phyloP scores from a whole-genome alignment of 441 rosid genomes.

The Syzygium syzygioides region DNA sequence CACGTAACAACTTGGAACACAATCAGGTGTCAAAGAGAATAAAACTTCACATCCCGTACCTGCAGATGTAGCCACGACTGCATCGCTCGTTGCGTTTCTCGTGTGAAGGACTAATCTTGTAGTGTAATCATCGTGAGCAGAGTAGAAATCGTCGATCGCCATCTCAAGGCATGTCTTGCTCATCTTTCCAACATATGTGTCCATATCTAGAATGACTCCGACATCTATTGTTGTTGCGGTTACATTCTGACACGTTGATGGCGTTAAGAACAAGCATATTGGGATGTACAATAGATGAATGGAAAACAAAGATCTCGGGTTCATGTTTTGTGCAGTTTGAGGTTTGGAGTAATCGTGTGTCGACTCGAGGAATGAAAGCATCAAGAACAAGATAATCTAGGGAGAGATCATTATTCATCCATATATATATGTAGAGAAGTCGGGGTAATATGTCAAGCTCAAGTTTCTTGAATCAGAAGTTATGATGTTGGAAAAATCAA shows the following conservation, averaged over 20 bases:
- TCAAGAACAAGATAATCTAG: background rate
- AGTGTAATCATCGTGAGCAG: background rate
- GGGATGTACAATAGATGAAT: background rate
- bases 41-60: background rate
- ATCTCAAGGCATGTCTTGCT: constrained; percentile 8
- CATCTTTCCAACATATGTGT: constrained; percentile 6
- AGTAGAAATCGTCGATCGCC: constrained; percentile 1
- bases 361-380: background rate
- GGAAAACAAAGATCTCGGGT: background rate
- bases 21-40: background rate
- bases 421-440: background rate
- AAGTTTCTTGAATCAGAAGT: background rate
- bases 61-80: constrained; percentile 4
- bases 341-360: background rate
- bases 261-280: background rate
- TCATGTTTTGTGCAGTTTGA: background rate
- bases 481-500: background rate
- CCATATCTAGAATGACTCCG: constrained; percentile 5
- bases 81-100: background rate
- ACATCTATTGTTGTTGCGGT: background rate
- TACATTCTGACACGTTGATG: background rate
- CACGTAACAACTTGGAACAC: background rate
- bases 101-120: background rate
- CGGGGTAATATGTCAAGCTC: background rate
- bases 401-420: background rate